A percentile compares a stretch with the other conserved stretches of the same genome.
phyloP scores from a whole-genome alignment of 1,139 yeast genomes.

The Saccharomyces hybrid region DNA sequence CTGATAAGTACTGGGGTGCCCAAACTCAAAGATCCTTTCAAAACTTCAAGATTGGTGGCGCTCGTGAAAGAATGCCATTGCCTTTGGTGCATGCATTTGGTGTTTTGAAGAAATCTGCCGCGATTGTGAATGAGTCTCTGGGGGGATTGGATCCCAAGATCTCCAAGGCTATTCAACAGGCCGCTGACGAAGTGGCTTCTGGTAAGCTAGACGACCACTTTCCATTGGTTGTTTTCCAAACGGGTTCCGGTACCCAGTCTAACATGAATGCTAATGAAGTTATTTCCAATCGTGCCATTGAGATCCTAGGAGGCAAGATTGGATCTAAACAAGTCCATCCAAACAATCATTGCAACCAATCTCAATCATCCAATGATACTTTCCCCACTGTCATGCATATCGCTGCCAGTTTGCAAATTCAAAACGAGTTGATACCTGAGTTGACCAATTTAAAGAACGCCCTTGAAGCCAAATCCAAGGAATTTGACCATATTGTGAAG shows the following conservation, averaged over 20 bases:
- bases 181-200: conserved; percentile 89
- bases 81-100: conserved; percentile 92
- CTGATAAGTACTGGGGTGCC: conserved; percentile 90
- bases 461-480: conserved; percentile 65
- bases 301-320: conserved; percentile 79
- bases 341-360: conserved; percentile 96
- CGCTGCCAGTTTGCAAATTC: conserved; percentile 91
- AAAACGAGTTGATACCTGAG: conserved; percentile 67
- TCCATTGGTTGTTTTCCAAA: conserved; percentile 97
- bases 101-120: conserved; percentile 87
- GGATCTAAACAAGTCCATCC: conserved; percentile 95
- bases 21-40: conserved; percentile 91
- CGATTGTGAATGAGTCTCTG: conserved; percentile 74
- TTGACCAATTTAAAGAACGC: conserved; percentile 70
- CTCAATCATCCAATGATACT: conserved; percentile 96
- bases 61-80: conserved; percentile 81
- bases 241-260: conserved; percentile 97
- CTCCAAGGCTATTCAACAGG: conserved; percentile 78
- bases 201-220: conserved; percentile 91
- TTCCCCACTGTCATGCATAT: conserved; percentile 99
- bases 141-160: conserved; percentile 80
- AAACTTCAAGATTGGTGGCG: conserved; percentile 94
- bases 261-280: conserved; percentile 99
- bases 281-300: conserved; percentile 95
- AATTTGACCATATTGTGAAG: conserved; percentile 82